A percentile compares a stretch with the other conserved stretches of the same genome.
These are phyloP conservation scores for Podospora fimiseda DNA, from an alignment of 495 filamentous ascomycete genomes.

Conservation along the genomic window DNA sequence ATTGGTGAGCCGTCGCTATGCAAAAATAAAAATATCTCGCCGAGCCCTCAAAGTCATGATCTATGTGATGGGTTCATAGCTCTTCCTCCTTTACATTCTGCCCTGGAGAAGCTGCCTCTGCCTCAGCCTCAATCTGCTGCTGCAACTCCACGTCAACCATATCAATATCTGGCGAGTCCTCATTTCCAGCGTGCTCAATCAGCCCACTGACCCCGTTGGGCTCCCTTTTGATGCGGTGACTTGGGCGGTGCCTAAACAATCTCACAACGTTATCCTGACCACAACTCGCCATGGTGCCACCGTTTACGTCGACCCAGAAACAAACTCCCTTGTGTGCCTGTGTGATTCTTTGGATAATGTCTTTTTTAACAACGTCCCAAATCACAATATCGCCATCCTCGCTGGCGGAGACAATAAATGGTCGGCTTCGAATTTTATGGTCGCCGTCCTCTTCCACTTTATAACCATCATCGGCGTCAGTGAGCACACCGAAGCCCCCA, in stretches of 20 bases:
- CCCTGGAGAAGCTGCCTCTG: constrained; percentile 10
- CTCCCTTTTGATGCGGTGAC: neutral
- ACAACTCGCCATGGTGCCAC: constrained; percentile 40
- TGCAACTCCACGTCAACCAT: constrained; percentile 22
- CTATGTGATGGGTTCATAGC: neutral
- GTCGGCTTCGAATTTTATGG: constrained; percentile 9
- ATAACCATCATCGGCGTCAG: constrained; percentile 20
- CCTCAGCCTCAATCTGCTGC: constrained; percentile 16
- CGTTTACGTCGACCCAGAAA: constrained; percentile 64
- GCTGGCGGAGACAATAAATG: constrained; percentile 72
- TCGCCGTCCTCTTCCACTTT: constrained; percentile 24
- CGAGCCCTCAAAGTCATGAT: neutral
- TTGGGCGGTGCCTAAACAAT: constrained; percentile 30
- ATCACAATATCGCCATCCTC: constrained; percentile 80
- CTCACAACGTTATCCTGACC: constrained; percentile 39
- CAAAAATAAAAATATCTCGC: neutral
- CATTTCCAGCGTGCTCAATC: constrained; percentile 7
- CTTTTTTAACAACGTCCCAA: constrained; percentile 86
- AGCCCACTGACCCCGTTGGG: constrained; percentile 1
- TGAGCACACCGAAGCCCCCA: constrained; percentile 70
- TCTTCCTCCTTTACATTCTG: constrained; percentile 22
- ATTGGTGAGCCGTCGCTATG: too few relatives aligned
- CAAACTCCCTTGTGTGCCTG: constrained; percentile 75
- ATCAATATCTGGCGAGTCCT: constrained; percentile 7
- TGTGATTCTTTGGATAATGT: constrained; percentile 61